phyloP scores from a whole-genome alignment of 768 basidiomycete genomes.

The Russula ochroleuca region DNA sequence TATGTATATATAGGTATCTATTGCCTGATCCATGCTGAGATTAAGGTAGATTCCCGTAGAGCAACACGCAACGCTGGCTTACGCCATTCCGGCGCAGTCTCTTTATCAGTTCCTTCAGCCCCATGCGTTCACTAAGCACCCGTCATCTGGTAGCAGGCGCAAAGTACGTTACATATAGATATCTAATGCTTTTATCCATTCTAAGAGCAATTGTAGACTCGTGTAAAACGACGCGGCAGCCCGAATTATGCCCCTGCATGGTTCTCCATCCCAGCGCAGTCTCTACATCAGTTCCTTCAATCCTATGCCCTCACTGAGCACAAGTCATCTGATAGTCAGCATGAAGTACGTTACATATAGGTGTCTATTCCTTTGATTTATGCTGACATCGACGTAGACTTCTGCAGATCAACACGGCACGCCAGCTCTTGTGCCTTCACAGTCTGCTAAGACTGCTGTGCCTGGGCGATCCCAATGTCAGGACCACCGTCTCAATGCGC shows the following conservation, averaged over 20 bases:
- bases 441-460: no score
- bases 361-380: no score
- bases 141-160: background rate
- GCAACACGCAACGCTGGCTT: background rate
- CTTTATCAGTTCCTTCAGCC: background rate
- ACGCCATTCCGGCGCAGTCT: background rate
- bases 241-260: no score
- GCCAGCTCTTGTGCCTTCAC: no score
- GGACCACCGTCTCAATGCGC: no score
- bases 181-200: background rate
- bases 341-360: background rate
- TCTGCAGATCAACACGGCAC: no score
- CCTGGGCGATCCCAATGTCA: no score
- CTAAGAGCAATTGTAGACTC: background rate
- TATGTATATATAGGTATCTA: background rate
- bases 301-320: background rate
- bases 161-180: background rate
- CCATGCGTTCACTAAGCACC: background rate
- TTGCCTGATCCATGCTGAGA: background rate
- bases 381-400: no score
- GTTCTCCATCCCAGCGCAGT: background rate
- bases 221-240: background rate
- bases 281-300: background rate
- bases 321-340: background rate
- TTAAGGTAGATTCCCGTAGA: background rate